Evolutionary conservation across 306 rosid genomes (phyloP), one percentile per base, ranked within the genome.

Genomic region (Rosa lucieae): DNA sequence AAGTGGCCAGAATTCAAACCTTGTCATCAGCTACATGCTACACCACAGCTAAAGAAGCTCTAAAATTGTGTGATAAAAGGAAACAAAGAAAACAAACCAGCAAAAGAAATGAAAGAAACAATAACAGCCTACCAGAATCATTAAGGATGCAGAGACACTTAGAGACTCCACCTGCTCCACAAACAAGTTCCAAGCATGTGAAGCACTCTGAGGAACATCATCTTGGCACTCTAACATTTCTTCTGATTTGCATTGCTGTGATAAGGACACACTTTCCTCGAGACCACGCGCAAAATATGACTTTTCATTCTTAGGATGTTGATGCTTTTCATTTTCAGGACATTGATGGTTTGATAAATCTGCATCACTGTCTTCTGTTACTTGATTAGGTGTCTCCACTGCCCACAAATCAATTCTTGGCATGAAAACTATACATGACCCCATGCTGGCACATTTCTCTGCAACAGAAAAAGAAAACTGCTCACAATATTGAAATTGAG

Each of bases 381-480:
- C 79, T 85, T 81, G 87, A 75, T 67, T 79, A 80, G 76, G 83
- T 70, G 79, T 80, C 80, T 84, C 91, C 78, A 92, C 81, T 76
- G 97, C 97, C 99, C 99, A 94, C 77, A 94, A 86, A 76, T 94
- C 99, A 79, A 94, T 88, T 90, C 97, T 86, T 55, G 99, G 99
- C 99, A 95, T 86, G 87, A 89, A 95, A 77, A 92, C 81, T 40
- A 93, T 42, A 61, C 89, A 92, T 5, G 92, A 86, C 47, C 89
- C 84, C 75, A 81, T 66, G 58, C 89, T 85, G 73, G 93, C 86
- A 87, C 98, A 93, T 89, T 88, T 91, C 93, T 77, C 98, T 92
- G 95, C 90, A 72, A 89, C 40, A 70, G n/a, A 21, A 81, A 78
- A 88, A 51, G 23, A 56, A 42, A 18, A 71, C 13, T 65, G 46